Evolutionary conservation across 768 basidiomycete species (phyloP), one percentile per base, ranked within the genome.

Genomic region (Mrakia frigida): DNA sequence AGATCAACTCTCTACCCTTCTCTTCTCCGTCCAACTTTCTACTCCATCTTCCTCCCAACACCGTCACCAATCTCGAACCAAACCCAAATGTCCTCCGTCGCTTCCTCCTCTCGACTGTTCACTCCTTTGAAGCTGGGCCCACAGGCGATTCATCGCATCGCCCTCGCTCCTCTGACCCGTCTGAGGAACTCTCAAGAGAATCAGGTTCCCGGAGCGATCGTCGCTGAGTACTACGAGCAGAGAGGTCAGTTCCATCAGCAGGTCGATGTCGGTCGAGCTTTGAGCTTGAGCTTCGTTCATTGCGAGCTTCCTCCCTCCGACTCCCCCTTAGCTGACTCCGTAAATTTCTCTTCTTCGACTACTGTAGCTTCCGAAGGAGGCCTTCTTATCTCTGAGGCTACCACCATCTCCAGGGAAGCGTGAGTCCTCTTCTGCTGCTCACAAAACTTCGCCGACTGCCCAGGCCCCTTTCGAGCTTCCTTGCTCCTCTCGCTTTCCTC

Each of bases 351-450:
- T 39, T 69, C 43, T 70, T 46, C 52, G 35, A 25, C 23, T 43
- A 11, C 11, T n/a, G n/a, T n/a, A n/a, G n/a, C n/a, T n/a, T n/a
- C 23, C 72, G 4, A 59, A 0, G 89, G 89, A 0, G 89, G 87
- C 0, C 82, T 90, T 11, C 73, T 83, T 43, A 85, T 91, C 75
- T 82, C 88, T 1, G 89, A 91, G 81, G 89, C 85, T 0, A 88
- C 88, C 2, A 83, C 86, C 70, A 86, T 91, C 67, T 85, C 87
- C 0, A 81, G 82, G 1, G 79, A 80, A 21, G 67, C 78, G 9
- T 74, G 69, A 14, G 79, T n/a, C n/a, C n/a, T n/a, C n/a, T n/a
- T n/a, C n/a, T n/a, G n/a, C n/a, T n/a, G n/a, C n/a, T n/a, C n/a
- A n/a, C n/a, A n/a, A n/a, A n/a, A n/a, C n/a, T n/a, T n/a, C n/a